A percentile compares a stretch with the other conserved stretches of the same genome.
Evolutionary conservation across 2,329 filamentous ascomycete genomes (phyloP).

Genomic region (Ascochyta fabae): DNA sequence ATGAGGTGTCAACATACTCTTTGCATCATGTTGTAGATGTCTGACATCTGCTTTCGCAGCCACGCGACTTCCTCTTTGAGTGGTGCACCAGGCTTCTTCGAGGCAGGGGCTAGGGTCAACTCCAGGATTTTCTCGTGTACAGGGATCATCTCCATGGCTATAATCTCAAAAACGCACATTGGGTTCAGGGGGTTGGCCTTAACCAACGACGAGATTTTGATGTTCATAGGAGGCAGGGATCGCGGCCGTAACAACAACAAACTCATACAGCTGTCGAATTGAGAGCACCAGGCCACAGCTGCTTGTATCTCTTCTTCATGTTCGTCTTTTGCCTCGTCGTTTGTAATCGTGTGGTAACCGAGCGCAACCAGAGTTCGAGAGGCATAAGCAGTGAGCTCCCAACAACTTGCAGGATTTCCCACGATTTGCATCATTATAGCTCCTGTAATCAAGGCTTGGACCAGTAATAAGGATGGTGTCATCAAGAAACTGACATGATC

Average conservation of each 20-base stretch:
- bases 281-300: slow-evolving; percentile 39
- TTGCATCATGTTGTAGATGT: slow-evolving; percentile 31
- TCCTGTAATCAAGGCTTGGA: slow-evolving; percentile 42
- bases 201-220: slow-evolving; percentile 34
- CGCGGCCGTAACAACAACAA: slow-evolving; percentile 39
- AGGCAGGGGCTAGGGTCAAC: slow-evolving; percentile 26
- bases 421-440: slow-evolving; percentile 43
- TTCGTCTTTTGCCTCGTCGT: slow-evolving; percentile 25
- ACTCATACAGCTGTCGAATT: slow-evolving; percentile 42
- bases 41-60: slow-evolving; percentile 30
- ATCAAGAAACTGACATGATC: slow-evolving; percentile 38
- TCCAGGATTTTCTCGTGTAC: slow-evolving; percentile 40
- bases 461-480: slow-evolving; percentile 35
- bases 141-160: slow-evolving; percentile 37
- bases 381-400: slow-evolving; percentile 41
- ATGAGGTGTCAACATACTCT: slow-evolving; percentile 19
- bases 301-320: slow-evolving; percentile 36
- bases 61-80: slow-evolving; percentile 31
- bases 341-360: slow-evolving; percentile 36
- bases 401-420: slow-evolving; percentile 42
- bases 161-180: slow-evolving; percentile 31
- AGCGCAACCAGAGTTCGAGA: slow-evolving; percentile 41
- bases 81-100: slow-evolving; percentile 15
- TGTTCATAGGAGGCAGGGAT: slow-evolving; percentile 35
- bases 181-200: slow-evolving; percentile 32